phyloP scores from a whole-genome alignment of 768 basidiomycete species.

The Amanita pseudoporphyria region DNA sequence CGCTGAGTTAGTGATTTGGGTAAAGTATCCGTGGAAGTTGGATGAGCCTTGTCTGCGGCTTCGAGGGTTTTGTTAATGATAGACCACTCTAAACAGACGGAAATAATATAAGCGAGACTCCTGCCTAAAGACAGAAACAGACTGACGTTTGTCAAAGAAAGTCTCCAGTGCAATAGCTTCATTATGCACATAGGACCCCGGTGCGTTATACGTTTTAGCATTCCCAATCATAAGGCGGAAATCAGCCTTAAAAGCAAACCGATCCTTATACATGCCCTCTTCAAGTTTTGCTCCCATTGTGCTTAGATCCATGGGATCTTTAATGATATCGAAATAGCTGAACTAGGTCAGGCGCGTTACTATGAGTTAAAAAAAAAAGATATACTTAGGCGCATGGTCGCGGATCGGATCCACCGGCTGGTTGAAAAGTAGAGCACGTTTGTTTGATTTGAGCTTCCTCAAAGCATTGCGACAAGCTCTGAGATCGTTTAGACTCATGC shows the following conservation, averaged over 20 bases:
- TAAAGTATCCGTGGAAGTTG: constrained; percentile 15
- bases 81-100: constrained; percentile 63
- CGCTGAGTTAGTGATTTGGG: constrained; percentile 18
- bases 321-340: constrained; percentile 88
- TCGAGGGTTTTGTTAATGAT: constrained; percentile 80
- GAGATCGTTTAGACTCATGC: constrained; percentile 71
- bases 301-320: constrained; percentile 90
- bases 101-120: background rate
- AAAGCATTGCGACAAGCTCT: constrained; percentile 67
- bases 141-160: constrained; percentile 82
- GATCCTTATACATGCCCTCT: constrained; percentile 76
- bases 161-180: constrained; percentile 68
- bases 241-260: constrained; percentile 78
- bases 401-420: constrained; percentile 95
- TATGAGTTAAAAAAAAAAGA: constrained; percentile 9
- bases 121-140: background rate
- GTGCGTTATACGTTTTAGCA: constrained; percentile 75
- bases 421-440: constrained; percentile 64
- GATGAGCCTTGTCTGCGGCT: constrained; percentile 43
- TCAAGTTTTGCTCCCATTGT: constrained; percentile 84
- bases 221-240: constrained; percentile 84
- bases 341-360: constrained; percentile 10
- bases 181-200: constrained; percentile 62
- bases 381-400: constrained; percentile 81
- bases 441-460: constrained; percentile 71